These are phyloP conservation scores for Ormosia semicastrata DNA, from an alignment of 306 rosid genomes.

Conservation along the genomic window DNA sequence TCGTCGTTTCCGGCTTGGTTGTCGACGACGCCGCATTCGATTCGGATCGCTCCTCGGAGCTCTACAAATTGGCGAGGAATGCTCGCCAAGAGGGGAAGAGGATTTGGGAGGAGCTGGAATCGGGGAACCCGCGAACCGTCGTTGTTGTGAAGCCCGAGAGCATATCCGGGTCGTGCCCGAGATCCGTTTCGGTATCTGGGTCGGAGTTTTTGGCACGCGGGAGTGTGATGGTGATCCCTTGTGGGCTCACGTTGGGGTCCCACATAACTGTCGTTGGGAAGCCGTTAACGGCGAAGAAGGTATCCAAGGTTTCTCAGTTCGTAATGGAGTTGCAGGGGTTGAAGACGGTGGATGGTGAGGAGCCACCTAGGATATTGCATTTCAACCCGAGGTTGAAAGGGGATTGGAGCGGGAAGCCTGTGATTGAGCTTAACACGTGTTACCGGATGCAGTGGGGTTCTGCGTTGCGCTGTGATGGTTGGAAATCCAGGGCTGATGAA, in stretches of 20 bases:
- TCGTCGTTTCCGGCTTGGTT: constrained; percentile 48
- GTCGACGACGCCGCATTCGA: constrained; percentile 53
- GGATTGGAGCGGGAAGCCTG: constrained; percentile 92
- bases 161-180: constrained; percentile 50
- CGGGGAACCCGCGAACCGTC: constrained; percentile 25
- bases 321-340: constrained; percentile 86
- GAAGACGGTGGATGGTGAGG: constrained; percentile 84
- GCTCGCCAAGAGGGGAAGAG: constrained; percentile 59
- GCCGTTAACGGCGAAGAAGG: constrained; percentile 50
- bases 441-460: constrained; percentile 97
- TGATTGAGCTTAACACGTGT: constrained; percentile 87
- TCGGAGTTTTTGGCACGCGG: constrained; percentile 45
- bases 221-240: constrained; percentile 66
- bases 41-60: constrained; percentile 37
- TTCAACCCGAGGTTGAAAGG: constrained; percentile 89
- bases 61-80: constrained; percentile 53
- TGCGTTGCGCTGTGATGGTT: constrained; percentile 82
- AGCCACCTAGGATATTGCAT: constrained; percentile 86
- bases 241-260: constrained; percentile 91
- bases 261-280: constrained; percentile 74
- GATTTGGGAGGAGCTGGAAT: constrained; percentile 57
- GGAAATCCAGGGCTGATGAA: constrained; percentile 87
- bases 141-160: constrained; percentile 19
- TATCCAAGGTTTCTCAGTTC: constrained; percentile 58
- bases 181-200: constrained; percentile 60